These are phyloP conservation scores for Neonectria ditissima DNA, from an alignment of 2,329 filamentous ascomycete genomes.

Conservation along the genomic window DNA sequence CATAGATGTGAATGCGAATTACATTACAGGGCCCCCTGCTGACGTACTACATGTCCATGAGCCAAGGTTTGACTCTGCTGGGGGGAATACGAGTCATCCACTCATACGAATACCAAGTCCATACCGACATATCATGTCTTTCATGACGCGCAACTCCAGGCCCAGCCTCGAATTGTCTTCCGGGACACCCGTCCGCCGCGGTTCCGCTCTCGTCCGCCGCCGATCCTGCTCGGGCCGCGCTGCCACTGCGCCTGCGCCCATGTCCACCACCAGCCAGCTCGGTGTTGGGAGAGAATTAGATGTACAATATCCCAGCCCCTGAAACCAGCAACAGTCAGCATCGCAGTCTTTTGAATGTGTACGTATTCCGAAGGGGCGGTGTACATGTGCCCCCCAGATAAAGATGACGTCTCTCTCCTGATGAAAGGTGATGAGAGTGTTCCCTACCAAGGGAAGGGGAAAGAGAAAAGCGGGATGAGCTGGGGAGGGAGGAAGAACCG, in stretches of 20 bases:
- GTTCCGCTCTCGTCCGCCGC: slow-evolving; percentile 14
- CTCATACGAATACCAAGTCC: slow-evolving; percentile 2
- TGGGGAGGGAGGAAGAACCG: neutral
- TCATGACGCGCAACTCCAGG: slow-evolving; percentile 42
- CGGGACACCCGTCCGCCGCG: slow-evolving; percentile 16
- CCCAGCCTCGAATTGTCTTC: slow-evolving; percentile 36
- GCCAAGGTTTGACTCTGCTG: neutral
- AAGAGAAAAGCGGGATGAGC: neutral
- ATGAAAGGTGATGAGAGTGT: neutral
- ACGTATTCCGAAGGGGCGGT: neutral
- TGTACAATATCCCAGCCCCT: slow-evolving; percentile 43
- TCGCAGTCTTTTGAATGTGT: neutral
- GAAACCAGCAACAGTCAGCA: slow-evolving; percentile 20
- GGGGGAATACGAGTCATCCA: neutral
- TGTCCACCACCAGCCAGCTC: slow-evolving; percentile 36
- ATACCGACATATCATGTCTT: neutral
- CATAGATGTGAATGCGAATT: slow-evolving; percentile 18
- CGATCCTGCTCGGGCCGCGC: slow-evolving; percentile 24
- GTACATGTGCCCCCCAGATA: neutral
- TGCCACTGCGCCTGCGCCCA: slow-evolving; percentile 39
- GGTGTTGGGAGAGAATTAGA: slow-evolving; percentile 37
- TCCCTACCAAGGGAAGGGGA: neutral
- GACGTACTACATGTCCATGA: neutral
- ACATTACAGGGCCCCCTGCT: slow-evolving; percentile 20
- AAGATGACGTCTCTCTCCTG: slow-evolving; percentile 3